Conservation (phyloP, 495 filamentous ascomycete species). For the Tetracladium setigerum region DNA sequence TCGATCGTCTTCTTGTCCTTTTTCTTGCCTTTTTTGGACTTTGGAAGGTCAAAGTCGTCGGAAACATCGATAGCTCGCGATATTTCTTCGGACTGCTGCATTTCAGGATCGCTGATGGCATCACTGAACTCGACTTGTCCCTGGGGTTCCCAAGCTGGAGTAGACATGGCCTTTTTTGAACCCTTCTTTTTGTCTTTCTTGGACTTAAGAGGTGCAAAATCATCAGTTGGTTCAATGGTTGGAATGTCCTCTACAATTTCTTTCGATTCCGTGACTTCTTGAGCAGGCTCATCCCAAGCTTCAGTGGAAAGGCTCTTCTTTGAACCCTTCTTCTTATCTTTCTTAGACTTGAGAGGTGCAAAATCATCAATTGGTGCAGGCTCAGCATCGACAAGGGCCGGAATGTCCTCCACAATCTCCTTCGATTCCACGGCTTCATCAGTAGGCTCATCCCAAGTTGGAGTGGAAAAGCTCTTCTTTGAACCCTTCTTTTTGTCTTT, state of each 20-base stretch:
- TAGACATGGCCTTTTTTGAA: slow-evolving; percentile 10
- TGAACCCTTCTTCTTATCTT: slow-evolving; percentile 20
- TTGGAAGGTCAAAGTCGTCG: slow-evolving; percentile 5
- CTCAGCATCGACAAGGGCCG: not conserved
- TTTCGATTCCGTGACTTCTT: not conserved
- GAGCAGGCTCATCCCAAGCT: not conserved
- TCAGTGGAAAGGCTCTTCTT: slow-evolving; percentile 5
- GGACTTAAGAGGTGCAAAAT: slow-evolving; percentile 6
- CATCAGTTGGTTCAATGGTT: slow-evolving; percentile 2
- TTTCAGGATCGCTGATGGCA: too few relatives aligned
- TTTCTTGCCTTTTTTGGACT: slow-evolving; percentile 19
- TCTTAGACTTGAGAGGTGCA: slow-evolving; percentile 14
- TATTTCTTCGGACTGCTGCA: slow-evolving; percentile 2
- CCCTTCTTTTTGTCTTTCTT: slow-evolving; percentile 28
- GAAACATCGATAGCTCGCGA: slow-evolving; percentile 12
- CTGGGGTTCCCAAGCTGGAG: not conserved
- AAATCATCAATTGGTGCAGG: not conserved
- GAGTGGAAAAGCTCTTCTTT: slow-evolving; percentile 7
- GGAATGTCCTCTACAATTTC: not conserved
- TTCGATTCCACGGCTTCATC: not conserved
- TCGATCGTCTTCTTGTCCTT: slow-evolving; percentile 29
- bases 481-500: slow-evolving; percentile 21
- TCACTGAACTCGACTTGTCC: not conserved
- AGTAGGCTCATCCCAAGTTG: not conserved
- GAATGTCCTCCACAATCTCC: slow-evolving; percentile 2